Evolutionary conservation across 2,329 filamentous ascomycete genomes (phyloP).

Genomic region (Scedosporium dehoogii): DNA sequence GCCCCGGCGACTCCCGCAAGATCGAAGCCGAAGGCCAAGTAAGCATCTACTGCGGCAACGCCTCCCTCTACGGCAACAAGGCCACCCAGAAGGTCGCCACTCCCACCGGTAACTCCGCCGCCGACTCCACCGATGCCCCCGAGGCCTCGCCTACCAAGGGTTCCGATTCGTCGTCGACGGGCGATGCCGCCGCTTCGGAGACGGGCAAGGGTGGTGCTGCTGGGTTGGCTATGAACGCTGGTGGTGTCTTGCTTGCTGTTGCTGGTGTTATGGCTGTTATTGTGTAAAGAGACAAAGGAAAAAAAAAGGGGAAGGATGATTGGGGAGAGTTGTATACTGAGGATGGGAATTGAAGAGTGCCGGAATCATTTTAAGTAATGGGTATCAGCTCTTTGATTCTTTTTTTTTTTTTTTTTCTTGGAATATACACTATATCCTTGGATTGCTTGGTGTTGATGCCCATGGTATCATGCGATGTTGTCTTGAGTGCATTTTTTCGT

Average conservation of each 20-base stretch:
- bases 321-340: neutral
- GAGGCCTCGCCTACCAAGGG: slow-evolving; percentile 11
- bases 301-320: neutral
- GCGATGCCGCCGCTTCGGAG: slow-evolving; percentile 10
- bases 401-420: too few relatives aligned
- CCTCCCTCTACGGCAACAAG: slow-evolving; percentile 30
- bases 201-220: slow-evolving; percentile 16
- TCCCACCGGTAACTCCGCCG: slow-evolving; percentile 14
- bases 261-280: slow-evolving; percentile 27
- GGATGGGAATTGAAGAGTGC: neutral
- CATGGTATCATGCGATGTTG: too few relatives aligned
- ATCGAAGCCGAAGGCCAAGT: slow-evolving; percentile 25
- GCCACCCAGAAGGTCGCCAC: slow-evolving; percentile 15
- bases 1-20: slow-evolving; percentile 36
- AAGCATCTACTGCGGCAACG: slow-evolving; percentile 34
- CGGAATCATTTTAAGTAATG: neutral
- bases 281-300: slow-evolving; percentile 21
- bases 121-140: slow-evolving; percentile 11
- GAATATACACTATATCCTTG: too few relatives aligned
- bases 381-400: neutral
- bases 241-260: slow-evolving; percentile 24
- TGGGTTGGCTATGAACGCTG: slow-evolving; percentile 20
- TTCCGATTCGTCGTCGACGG: slow-evolving; percentile 12
- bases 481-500: too few relatives aligned
- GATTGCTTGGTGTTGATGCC: too few relatives aligned